Evolutionary conservation across 2,329 filamentous ascomycete genomes (phyloP).

Genomic region (Monosporascus sp.): DNA sequence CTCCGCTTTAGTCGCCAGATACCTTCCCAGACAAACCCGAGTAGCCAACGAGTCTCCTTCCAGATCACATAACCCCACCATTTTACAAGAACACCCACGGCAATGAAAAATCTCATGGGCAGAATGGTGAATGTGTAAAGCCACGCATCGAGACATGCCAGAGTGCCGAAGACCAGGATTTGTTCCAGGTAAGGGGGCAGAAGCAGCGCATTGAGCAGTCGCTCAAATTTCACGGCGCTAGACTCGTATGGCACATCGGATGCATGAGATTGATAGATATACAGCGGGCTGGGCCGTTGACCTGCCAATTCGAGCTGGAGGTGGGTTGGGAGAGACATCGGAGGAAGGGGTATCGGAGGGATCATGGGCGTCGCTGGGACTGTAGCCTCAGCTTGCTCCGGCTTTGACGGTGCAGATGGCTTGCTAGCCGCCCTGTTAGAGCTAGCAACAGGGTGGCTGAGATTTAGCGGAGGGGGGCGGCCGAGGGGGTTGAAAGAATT

Average conservation of each 20-base stretch:
- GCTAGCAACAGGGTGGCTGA: slow-evolving; percentile 25
- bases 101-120: slow-evolving; percentile 80
- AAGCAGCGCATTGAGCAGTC: slow-evolving; percentile 81
- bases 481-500: slow-evolving; percentile 45
- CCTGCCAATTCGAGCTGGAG: slow-evolving; percentile 60
- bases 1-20: slow-evolving; percentile 71
- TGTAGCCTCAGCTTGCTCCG: slow-evolving; percentile 22
- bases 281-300: slow-evolving; percentile 58
- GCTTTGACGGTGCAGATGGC: slow-evolving; percentile 11
- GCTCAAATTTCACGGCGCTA: slow-evolving; percentile 84
- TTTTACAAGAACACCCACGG: slow-evolving; percentile 65
- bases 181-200: slow-evolving; percentile 78
- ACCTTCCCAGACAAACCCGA: slow-evolving; percentile 73
- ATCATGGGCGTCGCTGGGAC: slow-evolving; percentile 43
- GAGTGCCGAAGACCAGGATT: slow-evolving; percentile 77
- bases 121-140: slow-evolving; percentile 95
- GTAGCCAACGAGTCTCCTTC: slow-evolving; percentile 67
- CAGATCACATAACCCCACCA: slow-evolving; percentile 73
- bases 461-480: slow-evolving; percentile 39
- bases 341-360: slow-evolving; percentile 54
- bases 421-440: slow-evolving; percentile 5
- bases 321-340: slow-evolving; percentile 62
- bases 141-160: slow-evolving; percentile 94
- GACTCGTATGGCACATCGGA: slow-evolving; percentile 78
- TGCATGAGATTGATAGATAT: slow-evolving; percentile 55